Base-by-base conservation (phyloP, 78 protist genomes). In the Polysphondylium violaceum region DNA sequence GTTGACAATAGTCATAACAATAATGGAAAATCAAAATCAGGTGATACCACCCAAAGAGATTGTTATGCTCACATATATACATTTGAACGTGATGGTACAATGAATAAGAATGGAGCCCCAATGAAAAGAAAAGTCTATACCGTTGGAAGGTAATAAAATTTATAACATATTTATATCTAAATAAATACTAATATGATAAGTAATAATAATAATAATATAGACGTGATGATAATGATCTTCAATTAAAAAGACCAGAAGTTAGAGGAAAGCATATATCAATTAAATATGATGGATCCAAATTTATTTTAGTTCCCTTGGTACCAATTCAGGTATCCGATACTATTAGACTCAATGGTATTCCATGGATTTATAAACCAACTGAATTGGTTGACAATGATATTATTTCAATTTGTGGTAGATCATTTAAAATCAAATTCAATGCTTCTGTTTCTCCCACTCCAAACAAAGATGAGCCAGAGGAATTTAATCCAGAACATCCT, bases 391-490 rank as follows among this genome's bases (percentile, higher is more conserved):
- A 77, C 31, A 23, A 47, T 33, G 87, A 77, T 64, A 51, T 77
- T 35, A 51, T 77, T n/a, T 35, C 87, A 17, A 31, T 77, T 50
- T n/a, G 59, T 19, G 44, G 44, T 36, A 63, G 87, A n/a, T 65
- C 87, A 64, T 64, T 77, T 56, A 77, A 53, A 69, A 77, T 77
- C 14, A 51, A 29, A 29, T 77, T 77, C 61, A 21, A 60, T 23
- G 55, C 71, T n/a, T n/a, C n/a, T n/a, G n/a, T n/a, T n/a, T n/a
- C n/a, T n/a, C n/a, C n/a, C n/a, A n/a, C n/a, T n/a, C n/a, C n/a
- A n/a, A n/a, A n/a, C n/a, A n/a, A n/a, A n/a, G n/a, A n/a, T n/a
- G n/a, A n/a, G n/a, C n/a, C n/a, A n/a, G n/a, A n/a, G n/a, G n/a
- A n/a, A n/a, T n/a, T n/a, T n/a, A n/a, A n/a, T n/a, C n/a, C n/a